Evolutionary conservation across 176 grass and related monocot genomes (phyloP).

Genomic region (Thinopyrum elongatum): DNA sequence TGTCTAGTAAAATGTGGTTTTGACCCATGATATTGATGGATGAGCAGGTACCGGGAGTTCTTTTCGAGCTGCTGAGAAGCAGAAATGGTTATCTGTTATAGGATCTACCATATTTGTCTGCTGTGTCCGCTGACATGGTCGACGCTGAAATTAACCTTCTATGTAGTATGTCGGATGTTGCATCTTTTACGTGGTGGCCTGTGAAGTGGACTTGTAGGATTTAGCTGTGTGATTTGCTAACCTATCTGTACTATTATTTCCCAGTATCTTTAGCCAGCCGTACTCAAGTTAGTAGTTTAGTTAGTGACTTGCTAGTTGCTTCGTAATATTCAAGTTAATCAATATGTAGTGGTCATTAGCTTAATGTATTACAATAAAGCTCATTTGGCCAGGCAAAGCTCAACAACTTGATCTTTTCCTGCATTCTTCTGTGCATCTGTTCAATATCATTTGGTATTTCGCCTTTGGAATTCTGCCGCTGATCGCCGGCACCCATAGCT

Average conservation of each 20-base stretch:
- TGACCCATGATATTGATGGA: neutral
- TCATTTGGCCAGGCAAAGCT: too few species aligned
- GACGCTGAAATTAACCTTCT: neutral
- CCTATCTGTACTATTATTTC: neutral
- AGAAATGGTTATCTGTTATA: neutral
- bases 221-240: neutral
- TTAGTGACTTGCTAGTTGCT: too few species aligned
- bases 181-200: neutral
- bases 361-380: too few species aligned
- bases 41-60: neutral
- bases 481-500: too few species aligned
- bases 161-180: neutral
- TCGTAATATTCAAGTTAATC: too few species aligned
- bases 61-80: neutral
- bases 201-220: neutral
- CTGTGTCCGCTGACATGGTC: neutral
- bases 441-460: too few species aligned
- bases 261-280: neutral
- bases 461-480: too few species aligned
- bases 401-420: too few species aligned
- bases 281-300: too few species aligned
- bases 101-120: neutral
- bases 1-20: neutral
- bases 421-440: too few species aligned
- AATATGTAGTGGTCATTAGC: too few species aligned